A percentile compares a stretch with the other conserved stretches of the same genome.
Conservation (phyloP, 1,284 basidiomycete genomes). For the Cutaneotrichosporon mucoides region DNA sequence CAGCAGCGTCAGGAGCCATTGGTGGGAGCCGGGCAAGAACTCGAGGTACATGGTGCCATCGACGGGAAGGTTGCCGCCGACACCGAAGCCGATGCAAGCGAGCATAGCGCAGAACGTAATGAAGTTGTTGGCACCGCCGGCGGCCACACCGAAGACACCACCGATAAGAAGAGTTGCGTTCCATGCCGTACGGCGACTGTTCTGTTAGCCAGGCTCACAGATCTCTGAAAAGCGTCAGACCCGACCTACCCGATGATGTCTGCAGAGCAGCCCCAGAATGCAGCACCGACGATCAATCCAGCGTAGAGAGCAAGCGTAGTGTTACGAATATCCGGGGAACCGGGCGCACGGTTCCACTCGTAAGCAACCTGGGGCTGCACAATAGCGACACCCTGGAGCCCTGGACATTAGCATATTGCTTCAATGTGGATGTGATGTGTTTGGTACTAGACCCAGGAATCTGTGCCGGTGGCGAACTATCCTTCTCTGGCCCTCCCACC, state of each 20-base stretch:
- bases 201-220: too few species aligned
- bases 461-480: neutral
- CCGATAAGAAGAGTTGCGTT: slow-evolving; percentile 60
- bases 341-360: slow-evolving; percentile 43
- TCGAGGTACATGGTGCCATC: slow-evolving; percentile 60
- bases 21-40: slow-evolving; percentile 56
- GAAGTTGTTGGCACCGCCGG: slow-evolving; percentile 58
- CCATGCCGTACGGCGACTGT: slow-evolving; percentile 57
- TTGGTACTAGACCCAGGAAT: too few species aligned
- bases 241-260: slow-evolving; percentile 47
- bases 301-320: slow-evolving; percentile 58
- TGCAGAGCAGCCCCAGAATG: slow-evolving; percentile 53
- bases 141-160: slow-evolving; percentile 59
- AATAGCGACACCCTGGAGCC: slow-evolving; percentile 57
- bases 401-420: slow-evolving; percentile 14
- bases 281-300: slow-evolving; percentile 59
- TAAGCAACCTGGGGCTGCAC: slow-evolving; percentile 54
- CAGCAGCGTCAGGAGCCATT: slow-evolving; percentile 63
- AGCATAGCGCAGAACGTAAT: slow-evolving; percentile 32
- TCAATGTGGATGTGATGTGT: neutral
- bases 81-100: slow-evolving; percentile 56
- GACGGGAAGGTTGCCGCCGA: slow-evolving; percentile 59
- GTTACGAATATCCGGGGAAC: slow-evolving; percentile 12
- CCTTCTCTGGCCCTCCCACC: too few species aligned
- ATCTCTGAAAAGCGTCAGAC: too few species aligned